Evolutionary conservation across 768 basidiomycete species (phyloP), one percentile per base, ranked within the genome.

Genomic region (Auriscalpium vulgare): DNA sequence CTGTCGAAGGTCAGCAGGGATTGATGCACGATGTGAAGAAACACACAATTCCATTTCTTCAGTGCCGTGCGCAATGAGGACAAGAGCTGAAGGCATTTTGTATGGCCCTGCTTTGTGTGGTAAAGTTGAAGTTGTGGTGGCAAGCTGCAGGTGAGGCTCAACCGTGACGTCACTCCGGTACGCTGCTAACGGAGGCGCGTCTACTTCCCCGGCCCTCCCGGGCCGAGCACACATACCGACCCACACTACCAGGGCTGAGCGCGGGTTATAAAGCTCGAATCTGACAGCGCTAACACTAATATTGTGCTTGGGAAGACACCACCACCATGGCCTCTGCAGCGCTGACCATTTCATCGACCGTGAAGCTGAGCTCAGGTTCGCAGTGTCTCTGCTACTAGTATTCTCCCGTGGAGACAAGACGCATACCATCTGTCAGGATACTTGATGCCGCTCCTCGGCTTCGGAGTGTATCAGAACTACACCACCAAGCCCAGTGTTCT

Each of bases 1-100:
- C 88, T 91, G 65, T 21, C 44, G 43, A 59, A 36, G 34, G 40
- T 17, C 10, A 47, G 49, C 23, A 47, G 38, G 35, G 37, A 54
- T 35, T 40, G 13, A 35, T 21, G 17, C 51, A 37, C 34, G 17
- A 29, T 8, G 16, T 50, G 46, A 21, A 40, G n/a, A 16, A 2
- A 56, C 83, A 62, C 64, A 88, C 89, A 91, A 91, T 69, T 91
- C 89, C 84, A 90, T 91, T 71, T 92, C 90, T 66, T 92, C 90
- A 1, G 90, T 91, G 11, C 90, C 90, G 65, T 91, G 79, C 16
- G 89, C 85, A 29, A 92, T 79, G 21, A 92, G 73, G 48, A 92
- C 76, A 19, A 90, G 72, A 7, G 86, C 90, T 38, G 82, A 80
- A 10, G 78, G 72, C 66, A 68, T 69, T 37, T 19, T 43, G 17